A percentile compares a stretch with the other conserved stretches of the same genome.
phyloP scores from a whole-genome alignment of 2,329 filamentous ascomycete genomes.

The Venturia pyrina region DNA sequence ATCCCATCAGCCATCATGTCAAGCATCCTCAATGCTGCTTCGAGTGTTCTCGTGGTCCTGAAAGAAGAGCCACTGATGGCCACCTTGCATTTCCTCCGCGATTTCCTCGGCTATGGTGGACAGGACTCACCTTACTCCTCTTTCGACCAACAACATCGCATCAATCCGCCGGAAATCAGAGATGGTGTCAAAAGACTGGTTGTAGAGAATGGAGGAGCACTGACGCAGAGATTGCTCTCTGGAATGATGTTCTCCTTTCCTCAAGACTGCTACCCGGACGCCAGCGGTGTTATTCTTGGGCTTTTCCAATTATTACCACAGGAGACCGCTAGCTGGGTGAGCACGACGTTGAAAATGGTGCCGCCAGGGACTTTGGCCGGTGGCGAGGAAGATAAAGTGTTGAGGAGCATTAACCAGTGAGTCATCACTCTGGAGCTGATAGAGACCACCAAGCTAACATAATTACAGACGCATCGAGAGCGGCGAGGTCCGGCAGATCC shows the following conservation, averaged over 20 bases:
- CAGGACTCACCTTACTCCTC: conserved; percentile 54
- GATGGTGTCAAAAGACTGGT: conserved; percentile 69
- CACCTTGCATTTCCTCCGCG: conserved; percentile 83
- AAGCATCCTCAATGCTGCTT: conserved; percentile 77
- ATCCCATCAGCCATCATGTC: conserved; percentile 69
- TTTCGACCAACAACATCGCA: conserved; percentile 48
- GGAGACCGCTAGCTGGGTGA: conserved; percentile 73
- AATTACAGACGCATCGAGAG: conserved; percentile 46
- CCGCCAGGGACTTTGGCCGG: conserved; percentile 72
- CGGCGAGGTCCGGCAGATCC: conserved; percentile 66
- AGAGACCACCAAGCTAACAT: conserved; percentile 1
- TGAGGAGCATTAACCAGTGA: conserved; percentile 65
- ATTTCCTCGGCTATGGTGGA: conserved; percentile 80
- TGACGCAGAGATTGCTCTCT: conserved; percentile 83
- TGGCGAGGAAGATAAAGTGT: conserved; percentile 68
- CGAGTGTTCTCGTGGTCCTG: conserved; percentile 77
- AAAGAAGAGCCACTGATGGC: conserved; percentile 87
- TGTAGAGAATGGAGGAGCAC: conserved; percentile 57
- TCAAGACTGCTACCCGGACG: conserved; percentile 88
- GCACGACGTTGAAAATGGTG: conserved; percentile 71
- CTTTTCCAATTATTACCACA: conserved; percentile 80
- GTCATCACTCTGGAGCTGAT: conserved; percentile 4
- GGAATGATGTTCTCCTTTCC: conserved; percentile 99
- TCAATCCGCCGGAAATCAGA: conserved; percentile 49
- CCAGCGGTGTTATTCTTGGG: conserved; percentile 80